These are phyloP conservation scores for Fusarium sp. DNA, from an alignment of 2,329 filamentous ascomycete species.

Conservation along the genomic window DNA sequence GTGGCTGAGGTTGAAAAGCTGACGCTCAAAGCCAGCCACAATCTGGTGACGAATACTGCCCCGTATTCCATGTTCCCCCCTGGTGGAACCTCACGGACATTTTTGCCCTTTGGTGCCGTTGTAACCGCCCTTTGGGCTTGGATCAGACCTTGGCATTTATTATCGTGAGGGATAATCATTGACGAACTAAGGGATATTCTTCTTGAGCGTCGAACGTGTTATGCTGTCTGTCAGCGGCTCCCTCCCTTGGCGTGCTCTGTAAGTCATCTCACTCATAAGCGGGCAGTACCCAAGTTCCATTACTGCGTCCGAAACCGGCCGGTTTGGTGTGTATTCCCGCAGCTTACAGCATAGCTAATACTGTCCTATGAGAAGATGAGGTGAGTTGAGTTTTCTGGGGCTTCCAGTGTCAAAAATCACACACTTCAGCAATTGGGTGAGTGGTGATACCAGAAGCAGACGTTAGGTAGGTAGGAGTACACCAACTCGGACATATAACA, in stretches of 20 bases:
- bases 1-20: slow-evolving; percentile 19
- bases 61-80: slow-evolving; percentile 15
- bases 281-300: not conserved
- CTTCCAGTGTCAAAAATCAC: not conserved
- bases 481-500: not conserved
- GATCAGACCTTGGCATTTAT: not conserved
- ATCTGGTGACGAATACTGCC: slow-evolving; percentile 34
- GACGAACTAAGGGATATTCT: not conserved
- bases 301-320: not conserved
- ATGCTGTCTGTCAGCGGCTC: not conserved
- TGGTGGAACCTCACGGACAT: slow-evolving; percentile 14
- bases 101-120: slow-evolving; percentile 1
- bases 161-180: not conserved
- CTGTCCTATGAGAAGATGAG: not conserved
- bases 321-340: not conserved
- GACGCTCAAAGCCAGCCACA: slow-evolving; percentile 21
- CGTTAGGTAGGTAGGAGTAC: not conserved
- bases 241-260: not conserved
- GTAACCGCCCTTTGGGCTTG: not conserved
- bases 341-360: not conserved
- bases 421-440: not conserved
- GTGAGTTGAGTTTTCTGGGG: not conserved
- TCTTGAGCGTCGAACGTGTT: not conserved
- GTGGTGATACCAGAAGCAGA: not conserved
- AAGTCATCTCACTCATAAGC: not conserved